Evolutionary conservation across 257 asterid species (phyloP).

Genomic region (Linderniella brevidens): DNA sequence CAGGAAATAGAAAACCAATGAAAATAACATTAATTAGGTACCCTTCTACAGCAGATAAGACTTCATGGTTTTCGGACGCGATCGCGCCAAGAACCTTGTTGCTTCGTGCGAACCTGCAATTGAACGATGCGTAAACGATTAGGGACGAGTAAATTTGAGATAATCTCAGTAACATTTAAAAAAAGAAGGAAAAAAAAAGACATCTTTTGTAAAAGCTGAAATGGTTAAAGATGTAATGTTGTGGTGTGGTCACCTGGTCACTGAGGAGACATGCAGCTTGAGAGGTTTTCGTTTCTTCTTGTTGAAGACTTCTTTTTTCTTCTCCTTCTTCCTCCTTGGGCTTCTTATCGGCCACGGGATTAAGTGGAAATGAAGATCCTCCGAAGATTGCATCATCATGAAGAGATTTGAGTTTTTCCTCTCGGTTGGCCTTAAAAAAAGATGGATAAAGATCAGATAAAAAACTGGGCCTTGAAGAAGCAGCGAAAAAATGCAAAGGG

Average conservation of each 20-base stretch:
- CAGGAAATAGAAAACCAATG: no score
- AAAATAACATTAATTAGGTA: no score
- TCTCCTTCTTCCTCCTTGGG: neutral
- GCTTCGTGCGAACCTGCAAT: neutral
- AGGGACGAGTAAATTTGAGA: no score
- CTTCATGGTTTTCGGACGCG: constrained; percentile 3
- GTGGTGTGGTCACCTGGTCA: constrained; percentile 1
- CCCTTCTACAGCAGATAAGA: neutral
- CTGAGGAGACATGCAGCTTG: neutral
- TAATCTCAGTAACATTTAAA: neutral
- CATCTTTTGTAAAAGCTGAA: neutral
- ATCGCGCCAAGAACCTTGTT: constrained; percentile 8
- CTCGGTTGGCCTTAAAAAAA: neutral
- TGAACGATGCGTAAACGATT: neutral
- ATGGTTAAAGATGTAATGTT: neutral
- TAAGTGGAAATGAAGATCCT: constrained; percentile 1
- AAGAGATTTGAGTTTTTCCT: neutral
- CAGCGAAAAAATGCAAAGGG: neutral
- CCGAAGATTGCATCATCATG: constrained; percentile 6
- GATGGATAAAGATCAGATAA: neutral
- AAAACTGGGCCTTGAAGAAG: neutral
- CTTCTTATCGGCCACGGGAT: neutral
- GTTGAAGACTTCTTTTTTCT: neutral
- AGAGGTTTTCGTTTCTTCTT: neutral
- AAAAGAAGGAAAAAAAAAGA: neutral